phyloP scores from a whole-genome alignment of 805 yeast genomes.

The Schwanniomyces yamadae region DNA sequence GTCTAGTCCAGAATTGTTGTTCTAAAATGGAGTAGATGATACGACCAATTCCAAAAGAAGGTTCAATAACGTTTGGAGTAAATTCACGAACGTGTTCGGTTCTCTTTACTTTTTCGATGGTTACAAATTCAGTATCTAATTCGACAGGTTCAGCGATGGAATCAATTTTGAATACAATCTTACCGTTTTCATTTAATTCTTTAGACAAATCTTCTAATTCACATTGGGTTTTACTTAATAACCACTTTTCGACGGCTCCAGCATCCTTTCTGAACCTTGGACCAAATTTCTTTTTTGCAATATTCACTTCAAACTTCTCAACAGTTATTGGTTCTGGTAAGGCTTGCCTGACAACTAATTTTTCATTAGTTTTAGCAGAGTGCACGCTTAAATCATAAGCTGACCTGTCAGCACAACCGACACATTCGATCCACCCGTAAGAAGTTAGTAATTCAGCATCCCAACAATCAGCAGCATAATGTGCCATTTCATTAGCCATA shows the following conservation, averaged over 20 bases:
- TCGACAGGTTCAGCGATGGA: conserved; percentile 65
- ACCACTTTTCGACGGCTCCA: conserved; percentile 82
- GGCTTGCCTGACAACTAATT: conserved; percentile 89
- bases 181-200: conserved; percentile 61
- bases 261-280: conserved; percentile 98
- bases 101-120: conserved; percentile 73
- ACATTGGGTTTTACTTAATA: conserved; percentile 72
- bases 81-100: conserved; percentile 92
- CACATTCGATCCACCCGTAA: conserved; percentile 99
- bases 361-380: conserved; percentile 91
- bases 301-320: conserved; percentile 78
- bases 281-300: conserved; percentile 95
- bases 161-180: conserved; percentile 65
- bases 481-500: conserved; percentile 99
- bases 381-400: conserved; percentile 97
- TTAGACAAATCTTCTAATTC: conserved; percentile 76
- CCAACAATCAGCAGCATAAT: conserved; percentile 99
- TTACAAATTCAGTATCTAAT: conserved; percentile 68
- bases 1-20: conserved; percentile 93
- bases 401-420: conserved; percentile 99
- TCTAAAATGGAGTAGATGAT: conserved; percentile 90
- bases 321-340: conserved; percentile 81
- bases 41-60: conserved; percentile 99
- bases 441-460: conserved; percentile 96
- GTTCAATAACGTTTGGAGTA: conserved; percentile 97